phyloP scores from a whole-genome alignment of 2,329 filamentous ascomycete genomes.

The Clonostachys rosea region DNA sequence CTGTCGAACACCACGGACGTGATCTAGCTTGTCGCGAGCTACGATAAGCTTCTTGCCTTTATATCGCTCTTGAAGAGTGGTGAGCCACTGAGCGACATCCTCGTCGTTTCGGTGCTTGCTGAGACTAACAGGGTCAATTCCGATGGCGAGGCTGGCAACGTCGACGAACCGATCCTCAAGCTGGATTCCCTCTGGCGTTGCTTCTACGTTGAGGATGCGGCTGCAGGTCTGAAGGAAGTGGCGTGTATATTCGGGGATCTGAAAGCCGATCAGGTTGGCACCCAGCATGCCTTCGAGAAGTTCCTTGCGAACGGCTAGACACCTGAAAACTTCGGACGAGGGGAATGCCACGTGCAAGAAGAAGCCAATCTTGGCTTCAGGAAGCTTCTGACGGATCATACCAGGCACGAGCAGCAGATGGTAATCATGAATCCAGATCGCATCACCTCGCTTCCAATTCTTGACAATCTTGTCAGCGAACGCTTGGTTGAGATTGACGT shows the following conservation, averaged over 20 bases:
- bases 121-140: constrained; percentile 80
- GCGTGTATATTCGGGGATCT: constrained; percentile 86
- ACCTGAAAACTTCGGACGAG: constrained; percentile 93
- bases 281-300: constrained; percentile 90
- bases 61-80: constrained; percentile 78
- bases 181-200: constrained; percentile 81
- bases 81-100: constrained; percentile 74
- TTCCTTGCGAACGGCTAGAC: constrained; percentile 79
- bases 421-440: constrained; percentile 95
- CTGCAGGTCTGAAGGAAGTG: constrained; percentile 97
- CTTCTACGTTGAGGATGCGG: constrained; percentile 84
- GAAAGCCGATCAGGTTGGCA: constrained; percentile 88
- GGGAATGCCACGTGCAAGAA: constrained; percentile 95
- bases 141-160: constrained; percentile 79
- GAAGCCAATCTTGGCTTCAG: constrained; percentile 92
- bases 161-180: constrained; percentile 92
- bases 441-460: constrained; percentile 90
- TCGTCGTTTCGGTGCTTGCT: constrained; percentile 64
- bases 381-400: constrained; percentile 86
- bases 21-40: constrained; percentile 89
- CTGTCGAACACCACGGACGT: constrained; percentile 86
- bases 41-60: constrained; percentile 87
- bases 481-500: constrained; percentile 85
- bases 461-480: constrained; percentile 88
- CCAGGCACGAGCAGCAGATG: constrained; percentile 83